Percentiles rank a stretch among this genome's conserved stretches.
phyloP scores from a whole-genome alignment of 768 basidiomycete species.

The Roridomyces roridus region DNA sequence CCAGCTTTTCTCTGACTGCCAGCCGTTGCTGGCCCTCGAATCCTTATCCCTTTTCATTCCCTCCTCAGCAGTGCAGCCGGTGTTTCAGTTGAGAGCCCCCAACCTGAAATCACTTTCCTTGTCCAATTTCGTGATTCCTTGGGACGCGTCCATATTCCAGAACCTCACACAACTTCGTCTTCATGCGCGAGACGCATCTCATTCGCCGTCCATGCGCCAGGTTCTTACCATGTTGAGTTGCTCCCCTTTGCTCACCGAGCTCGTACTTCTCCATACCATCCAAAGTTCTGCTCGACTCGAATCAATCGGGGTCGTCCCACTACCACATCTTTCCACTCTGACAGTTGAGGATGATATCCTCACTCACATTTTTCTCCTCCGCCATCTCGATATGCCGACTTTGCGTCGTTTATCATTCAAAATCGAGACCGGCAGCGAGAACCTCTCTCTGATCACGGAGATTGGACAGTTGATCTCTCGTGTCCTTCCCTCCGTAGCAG shows the following conservation, averaged over 20 bases:
- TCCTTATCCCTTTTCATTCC: slow-evolving; percentile 12
- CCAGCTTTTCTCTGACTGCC: background rate
- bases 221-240: slow-evolving; percentile 10
- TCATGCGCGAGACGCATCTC: background rate
- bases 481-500: too few species aligned
- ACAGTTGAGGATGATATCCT: slow-evolving; percentile 5
- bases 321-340: background rate
- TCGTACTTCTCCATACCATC: slow-evolving; percentile 2
- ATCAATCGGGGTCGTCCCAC: background rate
- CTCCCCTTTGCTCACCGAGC: slow-evolving; percentile 10
- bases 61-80: background rate
- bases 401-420: too few species aligned
- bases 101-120: slow-evolving; percentile 1
- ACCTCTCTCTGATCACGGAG: background rate
- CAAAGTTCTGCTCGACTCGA: slow-evolving; percentile 11
- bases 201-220: slow-evolving; percentile 8
- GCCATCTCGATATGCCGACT: slow-evolving; percentile 5
- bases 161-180: slow-evolving; percentile 13
- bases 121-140: slow-evolving; percentile 12
- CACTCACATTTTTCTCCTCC: slow-evolving; percentile 11
- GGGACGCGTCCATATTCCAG: slow-evolving; percentile 1
- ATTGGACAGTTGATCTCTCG: too few species aligned
- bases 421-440: background rate
- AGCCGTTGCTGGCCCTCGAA: background rate
- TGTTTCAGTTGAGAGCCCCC: slow-evolving; percentile 3